These are phyloP conservation scores for Carex parvula DNA, from an alignment of 176 grass and related monocot species.

Conservation along the genomic window DNA sequence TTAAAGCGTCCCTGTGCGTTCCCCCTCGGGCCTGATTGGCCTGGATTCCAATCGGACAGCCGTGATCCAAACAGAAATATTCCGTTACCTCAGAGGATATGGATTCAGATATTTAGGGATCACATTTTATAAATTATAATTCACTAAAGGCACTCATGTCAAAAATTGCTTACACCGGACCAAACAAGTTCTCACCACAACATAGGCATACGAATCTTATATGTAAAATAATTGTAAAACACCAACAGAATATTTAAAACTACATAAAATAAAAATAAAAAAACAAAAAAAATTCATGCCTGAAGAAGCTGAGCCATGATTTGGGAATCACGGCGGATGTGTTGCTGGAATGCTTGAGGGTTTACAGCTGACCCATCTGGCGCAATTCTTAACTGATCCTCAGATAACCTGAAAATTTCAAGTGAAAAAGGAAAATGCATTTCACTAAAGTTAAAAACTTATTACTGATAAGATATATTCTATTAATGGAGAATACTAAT, in stretches of 20 bases:
- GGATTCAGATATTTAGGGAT: too few relatives aligned
- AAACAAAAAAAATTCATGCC: constrained; percentile 33
- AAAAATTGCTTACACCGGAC: background rate
- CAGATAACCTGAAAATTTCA: constrained; percentile 46
- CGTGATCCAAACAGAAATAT: too few relatives aligned
- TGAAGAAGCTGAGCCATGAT: constrained; percentile 88
- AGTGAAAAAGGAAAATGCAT: background rate
- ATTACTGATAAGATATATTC: background rate
- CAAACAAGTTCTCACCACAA: background rate
- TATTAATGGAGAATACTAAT: background rate
- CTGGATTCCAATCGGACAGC: too few relatives aligned
- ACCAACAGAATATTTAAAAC: background rate
- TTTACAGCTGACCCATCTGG: constrained; percentile 70
- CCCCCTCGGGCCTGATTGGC: too few relatives aligned
- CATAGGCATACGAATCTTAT: background rate
- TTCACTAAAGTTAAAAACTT: background rate
- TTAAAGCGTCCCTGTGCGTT: too few relatives aligned
- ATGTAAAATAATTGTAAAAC: background rate
- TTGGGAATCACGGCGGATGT: constrained; percentile 62
- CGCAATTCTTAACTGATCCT: constrained; percentile 52
- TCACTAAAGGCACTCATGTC: background rate
- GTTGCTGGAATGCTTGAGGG: constrained; percentile 83
- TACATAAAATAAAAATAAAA: background rate
- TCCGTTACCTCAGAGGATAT: too few relatives aligned
- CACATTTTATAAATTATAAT: background rate